A percentile compares a stretch with the other conserved stretches of the same genome.
Evolutionary conservation across 768 basidiomycete species (phyloP).

Genomic region (Heimioporus sp.): DNA sequence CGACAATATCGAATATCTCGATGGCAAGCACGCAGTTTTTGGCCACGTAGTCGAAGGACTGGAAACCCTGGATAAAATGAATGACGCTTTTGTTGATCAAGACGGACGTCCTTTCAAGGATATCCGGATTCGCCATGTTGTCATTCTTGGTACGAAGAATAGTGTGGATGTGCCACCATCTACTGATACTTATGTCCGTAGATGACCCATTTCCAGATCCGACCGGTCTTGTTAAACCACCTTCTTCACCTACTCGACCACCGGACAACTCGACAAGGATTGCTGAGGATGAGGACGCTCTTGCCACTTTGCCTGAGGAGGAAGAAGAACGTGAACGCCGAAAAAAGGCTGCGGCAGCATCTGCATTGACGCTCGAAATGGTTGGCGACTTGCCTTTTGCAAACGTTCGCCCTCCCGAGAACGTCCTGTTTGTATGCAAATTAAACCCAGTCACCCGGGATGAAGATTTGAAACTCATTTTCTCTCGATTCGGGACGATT

Average conservation of each 20-base stretch:
- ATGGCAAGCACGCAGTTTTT: constrained; percentile 92
- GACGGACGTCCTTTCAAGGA: constrained; percentile 92
- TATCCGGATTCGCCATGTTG: constrained; percentile 91
- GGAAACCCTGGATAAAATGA: constrained; percentile 89
- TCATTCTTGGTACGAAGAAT: constrained; percentile 70
- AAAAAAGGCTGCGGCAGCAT: constrained; percentile 87
- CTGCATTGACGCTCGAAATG: constrained; percentile 97
- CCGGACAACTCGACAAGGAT: constrained; percentile 88
- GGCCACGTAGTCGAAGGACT: constrained; percentile 94
- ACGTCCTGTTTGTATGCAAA: constrained; percentile 98
- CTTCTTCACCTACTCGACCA: constrained; percentile 73
- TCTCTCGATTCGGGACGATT: constrained; percentile 91
- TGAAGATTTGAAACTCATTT: constrained; percentile 96
- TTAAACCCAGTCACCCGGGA: constrained; percentile 93
- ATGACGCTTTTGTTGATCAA: constrained; percentile 87
- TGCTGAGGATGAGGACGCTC: constrained; percentile 91
- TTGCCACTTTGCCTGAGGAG: constrained; percentile 79
- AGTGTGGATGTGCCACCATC: neutral
- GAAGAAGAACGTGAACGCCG: constrained; percentile 79
- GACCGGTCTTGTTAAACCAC: constrained; percentile 65
- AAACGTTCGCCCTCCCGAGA: constrained; percentile 96
- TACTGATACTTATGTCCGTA: constrained; percentile 28
- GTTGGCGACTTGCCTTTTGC: constrained; percentile 98
- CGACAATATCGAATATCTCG: constrained; percentile 91
- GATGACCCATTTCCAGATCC: constrained; percentile 98